These are phyloP conservation scores for Teunomyces funiuensis DNA, from an alignment of 805 yeast species.

Conservation along the genomic window DNA sequence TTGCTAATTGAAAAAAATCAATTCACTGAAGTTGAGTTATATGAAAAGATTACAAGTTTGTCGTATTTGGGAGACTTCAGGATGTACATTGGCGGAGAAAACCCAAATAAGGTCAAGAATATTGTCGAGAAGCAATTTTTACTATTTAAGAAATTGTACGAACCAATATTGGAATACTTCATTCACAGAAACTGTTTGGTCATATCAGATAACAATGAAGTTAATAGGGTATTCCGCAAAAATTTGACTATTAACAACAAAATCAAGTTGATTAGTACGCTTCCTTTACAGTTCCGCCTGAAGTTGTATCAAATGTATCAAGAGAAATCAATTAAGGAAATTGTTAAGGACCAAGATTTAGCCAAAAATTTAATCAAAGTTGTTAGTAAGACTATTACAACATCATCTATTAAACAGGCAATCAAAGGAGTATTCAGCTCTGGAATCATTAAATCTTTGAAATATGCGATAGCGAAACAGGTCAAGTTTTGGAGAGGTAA, in stretches of 20 bases:
- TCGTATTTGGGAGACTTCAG: slow-evolving; percentile 92
- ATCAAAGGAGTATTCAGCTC: slow-evolving; percentile 86
- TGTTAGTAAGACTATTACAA: slow-evolving; percentile 50
- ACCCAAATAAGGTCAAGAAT: slow-evolving; percentile 83
- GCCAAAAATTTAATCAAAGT: slow-evolving; percentile 27
- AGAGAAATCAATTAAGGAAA: slow-evolving; percentile 38
- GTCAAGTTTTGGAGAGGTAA: slow-evolving; percentile 23
- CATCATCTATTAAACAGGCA: slow-evolving; percentile 73
- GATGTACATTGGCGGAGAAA: slow-evolving; percentile 83
- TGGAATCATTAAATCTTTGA: slow-evolving; percentile 67
- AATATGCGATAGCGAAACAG: slow-evolving; percentile 74
- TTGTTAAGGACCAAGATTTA: slow-evolving; percentile 45
- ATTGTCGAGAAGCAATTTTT: slow-evolving; percentile 77
- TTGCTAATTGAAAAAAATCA: slow-evolving; percentile 40
- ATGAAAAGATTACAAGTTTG: slow-evolving; percentile 71
- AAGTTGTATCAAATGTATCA: slow-evolving; percentile 29
- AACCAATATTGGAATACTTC: slow-evolving; percentile 49
- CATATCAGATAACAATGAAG: slow-evolving; percentile 11
- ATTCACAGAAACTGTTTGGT: slow-evolving; percentile 19
- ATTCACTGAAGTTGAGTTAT: slow-evolving; percentile 65
- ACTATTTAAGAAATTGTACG: slow-evolving; percentile 69
- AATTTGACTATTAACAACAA: slow-evolving; percentile 19
- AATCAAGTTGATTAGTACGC: slow-evolving; percentile 23
- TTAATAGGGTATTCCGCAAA: slow-evolving; percentile 15
- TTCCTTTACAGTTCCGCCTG: slow-evolving; percentile 19